Evolutionary conservation across 2,329 filamentous ascomycete species (phyloP), one percentile per base, ranked within the genome.

Genomic region (Emericellopsis atlantica): DNA sequence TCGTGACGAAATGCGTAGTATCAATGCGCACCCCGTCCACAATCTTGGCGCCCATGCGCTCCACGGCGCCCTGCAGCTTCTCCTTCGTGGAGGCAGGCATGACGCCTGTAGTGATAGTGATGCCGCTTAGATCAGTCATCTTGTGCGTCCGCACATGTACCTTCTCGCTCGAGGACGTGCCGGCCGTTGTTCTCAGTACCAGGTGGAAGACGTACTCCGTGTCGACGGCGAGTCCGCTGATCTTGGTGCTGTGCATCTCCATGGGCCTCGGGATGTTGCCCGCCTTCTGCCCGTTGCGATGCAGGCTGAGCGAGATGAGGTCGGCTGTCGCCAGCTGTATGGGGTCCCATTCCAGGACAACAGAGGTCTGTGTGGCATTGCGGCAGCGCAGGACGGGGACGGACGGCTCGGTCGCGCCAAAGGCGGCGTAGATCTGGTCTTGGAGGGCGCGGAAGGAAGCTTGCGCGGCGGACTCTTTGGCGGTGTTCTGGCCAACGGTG

Each of bases 1-100:
- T 94, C 47, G 90, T 96, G 44, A 98, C 87, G 58, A 98, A 98
- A 63, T 98, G 92, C 14, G 92, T 98, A 1, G 92, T 98, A 59
- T 98, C 92, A 55, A 98, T 96, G 53, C 90, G 77, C 40, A 96
- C 88, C 11, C 76, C 76, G 51, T 95, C 90, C 43, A 87, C 84
- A 48, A 96, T 70, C 69, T 92, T 95, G 45, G 87, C 92, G 38
- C 92, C 92, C 51, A 98, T 94, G 49, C 87, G 75, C 54, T 92
- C 81, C 31, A 95, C 76, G 2, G 89, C 86, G 36, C 71, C 72
- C 37, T 74, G 70, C 16, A 98, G 72, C 46, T 73, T 79, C 49
- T 94, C 86, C 55, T 78, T 79, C 42, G 81, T 68, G 40, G 79
- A 67, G 7, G 75, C 69, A 2, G 89, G 84, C 61, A 98, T 72